These are phyloP conservation scores for Salix exigua DNA, from an alignment of 345 rosid genomes.

Conservation along the genomic window DNA sequence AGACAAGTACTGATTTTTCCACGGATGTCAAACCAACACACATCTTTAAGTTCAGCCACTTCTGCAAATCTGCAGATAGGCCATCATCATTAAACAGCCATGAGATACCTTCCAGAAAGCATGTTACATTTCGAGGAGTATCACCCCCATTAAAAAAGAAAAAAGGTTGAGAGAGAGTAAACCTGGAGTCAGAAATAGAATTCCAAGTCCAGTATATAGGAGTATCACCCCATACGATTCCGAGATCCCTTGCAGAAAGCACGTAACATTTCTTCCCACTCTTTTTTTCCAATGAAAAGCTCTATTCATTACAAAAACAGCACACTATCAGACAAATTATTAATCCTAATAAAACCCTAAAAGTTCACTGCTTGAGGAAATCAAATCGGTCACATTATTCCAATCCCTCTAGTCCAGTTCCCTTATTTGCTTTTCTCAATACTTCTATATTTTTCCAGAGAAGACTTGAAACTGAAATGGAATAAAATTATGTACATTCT, in stretches of 20 bases:
- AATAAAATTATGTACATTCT: background rate
- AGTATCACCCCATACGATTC: slow-evolving; percentile 13
- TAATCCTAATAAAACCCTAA: background rate
- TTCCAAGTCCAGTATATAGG: slow-evolving; percentile 16
- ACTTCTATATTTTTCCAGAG: no score
- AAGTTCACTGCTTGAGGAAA: background rate
- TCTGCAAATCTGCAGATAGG: slow-evolving; percentile 20
- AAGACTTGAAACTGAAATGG: no score
- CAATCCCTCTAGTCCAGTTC: no score
- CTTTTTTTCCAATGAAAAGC: slow-evolving; percentile 22
- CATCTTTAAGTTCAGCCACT: slow-evolving; percentile 20
- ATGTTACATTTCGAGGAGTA: slow-evolving; percentile 17
- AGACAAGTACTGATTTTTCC: slow-evolving; percentile 19
- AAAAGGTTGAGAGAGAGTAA: background rate
- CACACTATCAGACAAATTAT: background rate
- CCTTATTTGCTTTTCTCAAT: no score
- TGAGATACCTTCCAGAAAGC: slow-evolving; percentile 29
- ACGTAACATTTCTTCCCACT: slow-evolving; percentile 30
- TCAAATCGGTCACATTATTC: background rate
- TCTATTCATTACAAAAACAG: background rate
- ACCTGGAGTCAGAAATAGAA: slow-evolving; percentile 10
- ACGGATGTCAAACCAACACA: slow-evolving; percentile 29
- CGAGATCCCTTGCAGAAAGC: slow-evolving; percentile 30
- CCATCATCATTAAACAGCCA: background rate
- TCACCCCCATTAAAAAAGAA: no score